Conservation (phyloP, 2,329 filamentous ascomycete genomes). For the Aspergillus brasiliensis region DNA sequence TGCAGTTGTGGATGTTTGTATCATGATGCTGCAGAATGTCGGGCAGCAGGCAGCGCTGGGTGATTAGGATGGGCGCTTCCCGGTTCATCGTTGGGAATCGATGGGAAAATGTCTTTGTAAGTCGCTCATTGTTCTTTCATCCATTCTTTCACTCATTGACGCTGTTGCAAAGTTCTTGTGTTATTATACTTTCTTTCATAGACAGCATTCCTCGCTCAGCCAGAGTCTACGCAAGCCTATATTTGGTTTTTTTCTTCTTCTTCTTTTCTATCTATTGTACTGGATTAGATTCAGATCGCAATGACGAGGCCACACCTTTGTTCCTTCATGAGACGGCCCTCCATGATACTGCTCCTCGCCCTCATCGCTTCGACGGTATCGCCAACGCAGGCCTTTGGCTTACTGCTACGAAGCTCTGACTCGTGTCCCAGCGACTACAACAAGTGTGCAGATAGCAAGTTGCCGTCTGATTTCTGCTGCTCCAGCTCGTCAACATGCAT, state of each 20-base stretch:
- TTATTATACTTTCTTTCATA: conserved; percentile 3
- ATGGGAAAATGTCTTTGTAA: background rate
- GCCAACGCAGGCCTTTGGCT: conserved; percentile 22
- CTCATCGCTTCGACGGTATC: conserved; percentile 25
- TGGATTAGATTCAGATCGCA: background rate
- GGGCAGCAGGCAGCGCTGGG: conserved; percentile 16
- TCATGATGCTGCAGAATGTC: conserved; percentile 17
- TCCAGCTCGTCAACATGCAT: conserved; percentile 43
- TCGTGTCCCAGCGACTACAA: conserved; percentile 37
- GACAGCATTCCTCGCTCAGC: background rate
- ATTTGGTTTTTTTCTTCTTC: background rate
- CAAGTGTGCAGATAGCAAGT: conserved; percentile 38
- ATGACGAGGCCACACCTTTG: conserved; percentile 22
- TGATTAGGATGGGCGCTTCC: background rate
- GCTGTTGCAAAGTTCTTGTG: conserved; percentile 4
- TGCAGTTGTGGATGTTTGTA: conserved; percentile 28
- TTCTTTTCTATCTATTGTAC: background rate
- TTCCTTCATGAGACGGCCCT: conserved; percentile 6
- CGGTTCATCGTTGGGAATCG: background rate
- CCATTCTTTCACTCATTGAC: background rate
- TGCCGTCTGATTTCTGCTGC: conserved; percentile 50
- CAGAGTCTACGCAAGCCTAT: background rate
- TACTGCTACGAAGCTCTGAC: conserved; percentile 28
- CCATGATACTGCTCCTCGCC: conserved; percentile 27
- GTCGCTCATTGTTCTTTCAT: conserved; percentile 3